Evolutionary conservation across 148 eudicot genomes (phyloP), one percentile per base, ranked within the genome.

Genomic region (Chenopodium album): DNA sequence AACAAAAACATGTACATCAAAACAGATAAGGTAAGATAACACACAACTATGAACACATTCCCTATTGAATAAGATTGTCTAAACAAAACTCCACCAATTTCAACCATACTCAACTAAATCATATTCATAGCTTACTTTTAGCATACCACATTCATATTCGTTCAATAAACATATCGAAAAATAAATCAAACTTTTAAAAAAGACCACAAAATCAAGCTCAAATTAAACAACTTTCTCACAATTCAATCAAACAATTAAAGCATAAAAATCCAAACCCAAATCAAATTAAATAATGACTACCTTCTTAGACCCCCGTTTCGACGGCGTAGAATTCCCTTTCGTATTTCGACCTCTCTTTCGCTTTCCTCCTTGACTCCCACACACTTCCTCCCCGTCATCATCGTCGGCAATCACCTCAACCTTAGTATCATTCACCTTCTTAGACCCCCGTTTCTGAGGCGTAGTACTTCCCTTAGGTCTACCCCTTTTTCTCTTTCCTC

Each of bases 271-370:
- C 44, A 41, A 41, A 41, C 46, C 23, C 26, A 62, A 71, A 20
- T 12, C 6, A 9, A 47, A 54, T 2, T 0, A 50, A 17, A 16
- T 4, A 37, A 47, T 69, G 70, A 90, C 95, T 77, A 91, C 95
- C 93, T 89, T 89, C 86, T 84, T 92, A 63, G 93, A 79, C 76
- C 77, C 85, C 37, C 90, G 87, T 19, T 87, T 77, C 69, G 50
- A 79, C 1, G 90, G 72, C 34, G 82, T 76, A 59, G 86, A 67
- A 73, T 83, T 85, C 3, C 83, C 71, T 86, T 82, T 90, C 20
- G 73, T 76, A 69, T 82, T 82, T 75, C 86, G 86, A 56, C 83
- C 86, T 59, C 72, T 66, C 22, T 71, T 84, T 46, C 84, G 91
- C 78, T 60, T 84, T 69, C 78, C 78, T 81, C 78, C 78, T 81